phyloP scores from a whole-genome alignment of 140 eudicot genomes.

The Oenanthe javanica region DNA sequence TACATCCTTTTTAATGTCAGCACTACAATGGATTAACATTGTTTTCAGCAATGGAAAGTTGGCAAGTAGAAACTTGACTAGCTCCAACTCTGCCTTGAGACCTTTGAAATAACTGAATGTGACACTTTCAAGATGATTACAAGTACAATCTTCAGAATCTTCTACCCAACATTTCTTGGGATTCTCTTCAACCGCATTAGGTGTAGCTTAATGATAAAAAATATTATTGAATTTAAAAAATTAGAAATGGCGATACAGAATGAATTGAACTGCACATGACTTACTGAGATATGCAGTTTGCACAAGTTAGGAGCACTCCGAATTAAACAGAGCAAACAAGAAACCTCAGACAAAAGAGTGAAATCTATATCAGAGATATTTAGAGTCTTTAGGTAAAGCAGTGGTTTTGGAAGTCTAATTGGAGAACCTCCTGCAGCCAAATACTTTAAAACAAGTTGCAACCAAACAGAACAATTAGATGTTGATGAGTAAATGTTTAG shows the following conservation, averaged over 20 bases:
- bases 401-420: background rate
- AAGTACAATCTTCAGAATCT: background rate
- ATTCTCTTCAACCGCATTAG: background rate
- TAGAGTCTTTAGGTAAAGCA: background rate
- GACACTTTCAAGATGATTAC: background rate
- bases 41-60: background rate
- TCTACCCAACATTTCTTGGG: background rate
- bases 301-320: background rate
- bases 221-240: background rate
- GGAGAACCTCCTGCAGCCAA: background rate
- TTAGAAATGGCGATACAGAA: background rate
- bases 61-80: constrained; percentile 1
- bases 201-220: background rate
- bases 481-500: background rate
- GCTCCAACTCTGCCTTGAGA: background rate
- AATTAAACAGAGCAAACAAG: background rate
- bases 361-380: background rate
- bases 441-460: background rate
- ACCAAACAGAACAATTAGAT: background rate
- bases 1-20: background rate
- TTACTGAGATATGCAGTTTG: background rate
- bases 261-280: background rate
- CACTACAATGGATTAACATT: background rate
- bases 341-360: background rate
- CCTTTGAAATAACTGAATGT: background rate